These are phyloP conservation scores for Xylariales sp. DNA, from an alignment of 2,329 filamentous ascomycete species.

Conservation along the genomic window DNA sequence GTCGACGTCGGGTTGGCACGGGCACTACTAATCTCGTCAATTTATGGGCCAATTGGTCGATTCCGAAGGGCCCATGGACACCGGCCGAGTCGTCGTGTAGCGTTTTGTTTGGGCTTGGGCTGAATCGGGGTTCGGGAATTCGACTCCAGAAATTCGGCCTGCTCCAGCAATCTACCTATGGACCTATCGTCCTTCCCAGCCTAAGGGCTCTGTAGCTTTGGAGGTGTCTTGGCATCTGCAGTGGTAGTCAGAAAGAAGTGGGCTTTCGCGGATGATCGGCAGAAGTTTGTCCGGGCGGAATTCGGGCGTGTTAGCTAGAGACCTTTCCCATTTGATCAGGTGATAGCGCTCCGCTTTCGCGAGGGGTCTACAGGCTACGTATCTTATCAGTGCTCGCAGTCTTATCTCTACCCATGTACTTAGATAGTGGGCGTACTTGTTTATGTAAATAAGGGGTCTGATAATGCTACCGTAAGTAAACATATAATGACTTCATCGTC, in stretches of 20 bases:
- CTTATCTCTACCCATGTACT: no score
- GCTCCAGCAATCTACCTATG: no score
- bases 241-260: background rate
- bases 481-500: conserved; percentile 9
- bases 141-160: conserved; percentile 2
- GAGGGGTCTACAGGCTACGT: background rate
- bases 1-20: background rate
- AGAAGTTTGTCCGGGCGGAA: conserved; percentile 17
- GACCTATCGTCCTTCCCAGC: no score
- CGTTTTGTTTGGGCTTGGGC: background rate
- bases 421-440: no score
- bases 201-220: no score
- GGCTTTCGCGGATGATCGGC: conserved; percentile 5
- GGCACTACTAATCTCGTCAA: background rate
- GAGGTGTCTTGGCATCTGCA: conserved; percentile 11
- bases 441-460: no score
- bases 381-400: no score
- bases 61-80: background rate
- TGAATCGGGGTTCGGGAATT: background rate
- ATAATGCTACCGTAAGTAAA: no score
- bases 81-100: background rate
- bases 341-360: conserved; percentile 31
- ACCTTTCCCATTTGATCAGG: conserved; percentile 7
- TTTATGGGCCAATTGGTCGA: background rate
- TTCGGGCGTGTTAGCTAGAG: no score